phyloP scores from a whole-genome alignment of 2,329 filamentous ascomycete genomes.

The Cercospora zeina region DNA sequence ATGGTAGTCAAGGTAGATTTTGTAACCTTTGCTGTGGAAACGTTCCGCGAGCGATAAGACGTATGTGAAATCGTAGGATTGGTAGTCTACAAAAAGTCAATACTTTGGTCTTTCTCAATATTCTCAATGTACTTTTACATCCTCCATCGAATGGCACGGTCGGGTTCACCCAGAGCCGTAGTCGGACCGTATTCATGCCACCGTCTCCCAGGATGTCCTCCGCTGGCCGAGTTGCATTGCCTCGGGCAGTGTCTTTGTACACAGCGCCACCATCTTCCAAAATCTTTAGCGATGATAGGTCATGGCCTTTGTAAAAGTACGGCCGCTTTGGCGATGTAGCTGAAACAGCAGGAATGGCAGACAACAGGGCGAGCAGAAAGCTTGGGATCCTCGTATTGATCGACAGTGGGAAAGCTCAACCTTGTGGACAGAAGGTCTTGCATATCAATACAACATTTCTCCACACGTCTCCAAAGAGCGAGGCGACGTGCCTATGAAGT shows the following conservation, averaged over 20 bases:
- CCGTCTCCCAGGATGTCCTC: slow-evolving; percentile 42
- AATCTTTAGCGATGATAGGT: slow-evolving; percentile 44
- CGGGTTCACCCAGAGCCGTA: slow-evolving; percentile 39
- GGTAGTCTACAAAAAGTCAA: slow-evolving; percentile 22
- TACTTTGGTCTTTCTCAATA: no score
- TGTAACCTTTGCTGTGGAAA: slow-evolving; percentile 41
- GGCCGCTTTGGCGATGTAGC: slow-evolving; percentile 14
- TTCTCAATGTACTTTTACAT: slow-evolving; percentile 15
- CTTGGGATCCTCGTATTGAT: slow-evolving; percentile 1
- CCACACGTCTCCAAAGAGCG: background rate
- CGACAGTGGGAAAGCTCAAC: background rate
- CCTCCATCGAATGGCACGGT: slow-evolving; percentile 34
- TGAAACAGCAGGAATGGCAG: background rate
- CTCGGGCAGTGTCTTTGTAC: slow-evolving; percentile 43
- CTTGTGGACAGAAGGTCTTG: background rate
- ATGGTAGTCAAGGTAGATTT: slow-evolving; percentile 44
- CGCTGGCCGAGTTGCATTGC: slow-evolving; percentile 42
- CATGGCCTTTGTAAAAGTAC: slow-evolving; percentile 44
- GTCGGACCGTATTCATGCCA: slow-evolving; percentile 42
- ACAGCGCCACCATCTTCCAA: slow-evolving; percentile 42
- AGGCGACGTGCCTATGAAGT: background rate
- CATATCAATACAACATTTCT: background rate
- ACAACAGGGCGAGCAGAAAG: background rate
- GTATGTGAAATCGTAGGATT: slow-evolving; percentile 40
- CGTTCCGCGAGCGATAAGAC: slow-evolving; percentile 40